Conservation (phyloP, 768 basidiomycete species). For the Clavulina sp. region DNA sequence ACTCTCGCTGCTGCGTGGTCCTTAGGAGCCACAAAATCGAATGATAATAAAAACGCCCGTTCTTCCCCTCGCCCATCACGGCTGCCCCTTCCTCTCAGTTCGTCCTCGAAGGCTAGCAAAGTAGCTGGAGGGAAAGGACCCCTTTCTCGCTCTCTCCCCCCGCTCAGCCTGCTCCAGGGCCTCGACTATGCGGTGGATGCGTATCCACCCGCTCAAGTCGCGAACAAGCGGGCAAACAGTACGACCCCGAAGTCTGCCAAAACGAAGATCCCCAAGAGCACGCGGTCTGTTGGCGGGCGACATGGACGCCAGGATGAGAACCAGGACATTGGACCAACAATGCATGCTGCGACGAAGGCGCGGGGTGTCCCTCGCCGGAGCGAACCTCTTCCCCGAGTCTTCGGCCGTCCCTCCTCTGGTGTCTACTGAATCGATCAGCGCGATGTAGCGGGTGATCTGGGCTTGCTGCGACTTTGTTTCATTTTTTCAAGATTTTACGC, state of each 20-base stretch:
- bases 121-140: background rate
- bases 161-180: background rate
- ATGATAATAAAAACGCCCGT: background rate
- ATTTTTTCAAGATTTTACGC: no score
- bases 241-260: background rate
- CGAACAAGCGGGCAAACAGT: background rate
- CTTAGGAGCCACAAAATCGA: background rate
- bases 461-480: no score
- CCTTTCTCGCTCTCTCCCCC: background rate
- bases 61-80: background rate
- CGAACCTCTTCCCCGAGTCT: slow-evolving; percentile 41
- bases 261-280: background rate
- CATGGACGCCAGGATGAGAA: slow-evolving; percentile 18
- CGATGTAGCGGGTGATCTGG: no score
- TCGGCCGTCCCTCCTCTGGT: slow-evolving; percentile 49
- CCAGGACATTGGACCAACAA: slow-evolving; percentile 17
- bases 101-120: background rate
- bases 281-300: background rate
- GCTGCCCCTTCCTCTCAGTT: background rate
- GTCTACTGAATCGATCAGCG: no score
- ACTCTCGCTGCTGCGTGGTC: background rate
- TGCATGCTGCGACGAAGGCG: slow-evolving; percentile 37
- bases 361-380: slow-evolving; percentile 37
- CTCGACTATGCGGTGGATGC: background rate
- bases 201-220: background rate